Conservation (phyloP, 1,284 basidiomycete genomes). For the Albatrellus sp. region DNA sequence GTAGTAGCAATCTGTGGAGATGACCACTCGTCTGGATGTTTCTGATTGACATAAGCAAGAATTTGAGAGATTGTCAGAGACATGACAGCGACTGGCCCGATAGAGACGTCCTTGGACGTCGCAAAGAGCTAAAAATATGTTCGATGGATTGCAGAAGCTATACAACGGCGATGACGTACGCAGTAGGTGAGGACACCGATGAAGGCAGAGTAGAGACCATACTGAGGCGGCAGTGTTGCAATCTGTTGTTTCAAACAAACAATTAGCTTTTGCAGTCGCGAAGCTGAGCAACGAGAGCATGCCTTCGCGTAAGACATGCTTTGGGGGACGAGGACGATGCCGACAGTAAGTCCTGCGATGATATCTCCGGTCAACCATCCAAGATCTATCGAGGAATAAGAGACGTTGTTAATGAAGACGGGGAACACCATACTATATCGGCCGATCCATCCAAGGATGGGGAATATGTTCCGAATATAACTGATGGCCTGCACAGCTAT, state of each 20-base stretch:
- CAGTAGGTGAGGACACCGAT: constrained; percentile 78
- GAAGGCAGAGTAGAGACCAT: constrained; percentile 94
- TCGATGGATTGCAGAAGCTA: constrained; percentile 6
- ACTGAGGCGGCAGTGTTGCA: constrained; percentile 77
- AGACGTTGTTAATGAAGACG: neutral
- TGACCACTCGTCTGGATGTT: constrained; percentile 42
- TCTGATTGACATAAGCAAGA: constrained; percentile 50
- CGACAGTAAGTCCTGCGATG: constrained; percentile 84
- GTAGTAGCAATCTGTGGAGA: constrained; percentile 74
- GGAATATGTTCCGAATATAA: constrained; percentile 68
- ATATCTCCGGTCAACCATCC: constrained; percentile 73
- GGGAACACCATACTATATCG: constrained; percentile 57
- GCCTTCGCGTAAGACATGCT: constrained; percentile 74
- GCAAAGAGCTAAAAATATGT: constrained; percentile 57
- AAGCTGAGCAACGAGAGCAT: constrained; percentile 5
- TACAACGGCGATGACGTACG: constrained; percentile 30
- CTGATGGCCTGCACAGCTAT: constrained; percentile 29
- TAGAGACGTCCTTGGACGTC: constrained; percentile 91
- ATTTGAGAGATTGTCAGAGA: constrained; percentile 83
- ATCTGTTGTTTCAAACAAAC: constrained; percentile 36
- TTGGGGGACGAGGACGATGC: constrained; percentile 86
- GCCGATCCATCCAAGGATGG: constrained; percentile 72
- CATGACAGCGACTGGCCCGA: constrained; percentile 97
- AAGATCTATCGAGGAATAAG: constrained; percentile 25
- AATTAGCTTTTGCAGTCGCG: neutral